Percentiles rank a stretch among this genome's conserved stretches.
These are phyloP conservation scores for Coleophoma crateriformis DNA, from an alignment of 2,329 filamentous ascomycete genomes.

Conservation along the genomic window DNA sequence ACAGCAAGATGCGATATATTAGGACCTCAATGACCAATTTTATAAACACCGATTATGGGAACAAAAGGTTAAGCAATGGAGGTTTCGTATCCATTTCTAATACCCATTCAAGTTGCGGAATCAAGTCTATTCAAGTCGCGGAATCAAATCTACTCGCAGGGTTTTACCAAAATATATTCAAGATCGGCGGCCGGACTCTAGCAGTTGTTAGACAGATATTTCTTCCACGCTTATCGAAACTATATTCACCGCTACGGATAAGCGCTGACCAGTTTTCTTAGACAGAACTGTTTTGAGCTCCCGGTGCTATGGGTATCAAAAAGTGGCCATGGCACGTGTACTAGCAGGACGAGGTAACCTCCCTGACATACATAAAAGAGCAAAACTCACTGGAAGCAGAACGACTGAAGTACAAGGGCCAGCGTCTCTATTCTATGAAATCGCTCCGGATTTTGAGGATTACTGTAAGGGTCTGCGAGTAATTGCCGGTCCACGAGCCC, in stretches of 20 bases:
- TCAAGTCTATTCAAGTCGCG: slow-evolving; percentile 42
- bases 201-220: slow-evolving; percentile 50
- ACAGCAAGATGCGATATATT: too few species aligned
- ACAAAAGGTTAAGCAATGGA: too few species aligned
- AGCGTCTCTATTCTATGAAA: slow-evolving; percentile 44
- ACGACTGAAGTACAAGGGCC: slow-evolving; percentile 46
- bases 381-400: slow-evolving; percentile 52
- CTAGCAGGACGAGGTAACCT: slow-evolving; percentile 39
- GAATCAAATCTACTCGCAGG: slow-evolving; percentile 43
- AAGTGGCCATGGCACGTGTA: slow-evolving; percentile 51
- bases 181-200: slow-evolving; percentile 44
- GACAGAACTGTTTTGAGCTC: slow-evolving; percentile 49
- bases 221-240: too few species aligned
- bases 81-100: slow-evolving; percentile 49
- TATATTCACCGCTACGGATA: too few species aligned
- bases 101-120: slow-evolving; percentile 33
- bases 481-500: slow-evolving; percentile 36
- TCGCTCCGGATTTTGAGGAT: slow-evolving; percentile 52
- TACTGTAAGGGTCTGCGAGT: slow-evolving; percentile 51
- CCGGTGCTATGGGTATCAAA: slow-evolving; percentile 62
- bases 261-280: too few species aligned
- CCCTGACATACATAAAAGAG: slow-evolving; percentile 21
- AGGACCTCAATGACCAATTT: too few species aligned
- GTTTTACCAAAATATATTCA: slow-evolving; percentile 52
- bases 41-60: too few species aligned